Percentiles rank a stretch among this genome's conserved stretches.
Evolutionary conservation across 164 flowering plant species (phyloP).

Genomic region (Liriodendron chinense): DNA sequence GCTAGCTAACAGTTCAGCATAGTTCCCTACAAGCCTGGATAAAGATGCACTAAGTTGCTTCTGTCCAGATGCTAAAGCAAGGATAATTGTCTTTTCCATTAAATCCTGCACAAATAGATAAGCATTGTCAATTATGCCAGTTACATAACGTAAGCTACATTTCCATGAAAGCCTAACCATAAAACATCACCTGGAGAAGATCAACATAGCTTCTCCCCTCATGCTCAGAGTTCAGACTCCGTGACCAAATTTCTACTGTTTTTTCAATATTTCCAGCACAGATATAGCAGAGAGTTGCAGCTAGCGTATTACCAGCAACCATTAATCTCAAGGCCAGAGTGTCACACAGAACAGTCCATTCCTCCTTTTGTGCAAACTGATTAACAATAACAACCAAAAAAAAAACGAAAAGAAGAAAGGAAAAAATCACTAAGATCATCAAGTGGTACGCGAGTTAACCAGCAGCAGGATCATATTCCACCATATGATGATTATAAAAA

Average conservation of each 20-base stretch:
- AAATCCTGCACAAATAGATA: slow-evolving; percentile 54
- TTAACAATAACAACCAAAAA: not conserved
- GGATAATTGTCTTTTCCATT: slow-evolving; percentile 95
- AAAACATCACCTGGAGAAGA: slow-evolving; percentile 72
- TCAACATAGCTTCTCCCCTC: slow-evolving; percentile 78
- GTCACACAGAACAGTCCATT: slow-evolving; percentile 82
- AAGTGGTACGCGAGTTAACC: no score
- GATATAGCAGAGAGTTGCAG: slow-evolving; percentile 92
- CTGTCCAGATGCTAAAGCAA: slow-evolving; percentile 88
- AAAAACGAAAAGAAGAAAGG: not conserved
- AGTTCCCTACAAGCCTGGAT: slow-evolving; percentile 88
- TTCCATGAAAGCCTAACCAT: not conserved
- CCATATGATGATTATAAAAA: no score
- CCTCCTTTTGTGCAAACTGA: slow-evolving; percentile 84
- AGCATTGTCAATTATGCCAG: not conserved
- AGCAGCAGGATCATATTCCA: no score
- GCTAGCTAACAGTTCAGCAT: slow-evolving; percentile 93
- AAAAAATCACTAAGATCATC: no score
- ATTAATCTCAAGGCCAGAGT: slow-evolving; percentile 82
- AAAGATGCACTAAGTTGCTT: slow-evolving; percentile 76
- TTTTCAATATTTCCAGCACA: slow-evolving; percentile 95
- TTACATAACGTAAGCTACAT: not conserved
- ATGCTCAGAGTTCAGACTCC: slow-evolving; percentile 43
- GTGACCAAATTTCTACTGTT: slow-evolving; percentile 95
- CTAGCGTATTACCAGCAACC: slow-evolving; percentile 65